phyloP scores from a whole-genome alignment of 2,329 filamentous ascomycete genomes.

The Epichloe scottii region DNA sequence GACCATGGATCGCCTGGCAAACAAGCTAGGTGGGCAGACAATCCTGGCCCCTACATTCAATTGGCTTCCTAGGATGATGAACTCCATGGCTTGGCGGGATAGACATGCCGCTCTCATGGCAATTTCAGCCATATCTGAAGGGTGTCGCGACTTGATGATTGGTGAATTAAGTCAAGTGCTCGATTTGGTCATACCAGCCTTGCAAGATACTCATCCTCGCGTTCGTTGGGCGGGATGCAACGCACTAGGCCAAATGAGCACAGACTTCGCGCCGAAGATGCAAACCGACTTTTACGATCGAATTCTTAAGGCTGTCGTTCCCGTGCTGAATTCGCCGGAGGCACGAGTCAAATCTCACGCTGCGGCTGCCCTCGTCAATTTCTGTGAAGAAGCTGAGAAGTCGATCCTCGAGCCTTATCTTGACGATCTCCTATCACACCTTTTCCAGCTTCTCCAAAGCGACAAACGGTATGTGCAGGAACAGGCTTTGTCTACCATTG shows the following conservation, averaged over 20 bases:
- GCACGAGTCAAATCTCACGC: conserved; percentile 93
- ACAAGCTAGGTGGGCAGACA: conserved; percentile 91
- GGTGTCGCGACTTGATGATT: conserved; percentile 90
- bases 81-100: conserved; percentile 85
- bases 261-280: conserved; percentile 96
- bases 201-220: conserved; percentile 81
- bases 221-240: conserved; percentile 98
- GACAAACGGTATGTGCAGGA: conserved; percentile 95
- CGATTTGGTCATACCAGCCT: conserved; percentile 82
- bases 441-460: conserved; percentile 80
- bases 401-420: conserved; percentile 84
- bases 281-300: conserved; percentile 86
- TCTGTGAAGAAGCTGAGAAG: conserved; percentile 97
- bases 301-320: conserved; percentile 82
- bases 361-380: conserved; percentile 95
- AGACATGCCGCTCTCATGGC: conserved; percentile 96
- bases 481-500: conserved; percentile 93
- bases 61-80: conserved; percentile 97
- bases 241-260: conserved; percentile 98
- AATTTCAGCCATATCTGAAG: conserved; percentile 95
- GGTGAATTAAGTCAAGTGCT: conserved; percentile 88
- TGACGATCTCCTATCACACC: conserved; percentile 69
- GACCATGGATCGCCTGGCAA: conserved; percentile 93
- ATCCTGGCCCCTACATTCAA: conserved; percentile 88
- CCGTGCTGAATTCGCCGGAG: conserved; percentile 79